These are phyloP conservation scores for Umbellularia californica DNA, from an alignment of 164 flowering plant species.

Conservation along the genomic window DNA sequence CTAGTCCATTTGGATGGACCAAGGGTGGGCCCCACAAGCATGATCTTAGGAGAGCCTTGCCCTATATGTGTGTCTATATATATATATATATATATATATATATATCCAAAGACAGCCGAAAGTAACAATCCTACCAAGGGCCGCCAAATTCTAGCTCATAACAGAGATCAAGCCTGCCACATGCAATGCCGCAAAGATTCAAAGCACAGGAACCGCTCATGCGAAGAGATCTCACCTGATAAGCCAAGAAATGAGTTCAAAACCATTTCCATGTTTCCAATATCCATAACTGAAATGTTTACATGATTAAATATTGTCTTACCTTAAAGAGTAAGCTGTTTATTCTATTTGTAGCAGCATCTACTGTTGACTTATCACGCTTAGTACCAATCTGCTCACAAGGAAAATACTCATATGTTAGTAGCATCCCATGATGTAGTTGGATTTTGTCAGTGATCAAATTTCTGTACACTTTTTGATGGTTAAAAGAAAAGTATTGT, in stretches of 20 bases:
- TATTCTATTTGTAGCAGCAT: conserved; percentile 63
- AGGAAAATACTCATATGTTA: too few species aligned
- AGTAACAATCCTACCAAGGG: conserved; percentile 57
- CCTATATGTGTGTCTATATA: not conserved
- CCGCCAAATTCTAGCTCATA: conserved; percentile 86
- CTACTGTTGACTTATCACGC: conserved; percentile 72
- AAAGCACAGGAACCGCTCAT: conserved; percentile 97
- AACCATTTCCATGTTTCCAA: too few species aligned
- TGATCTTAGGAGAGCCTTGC: too few species aligned
- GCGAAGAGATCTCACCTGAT: conserved; percentile 76
- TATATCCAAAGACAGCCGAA: too few species aligned
- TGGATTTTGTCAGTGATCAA: too few species aligned
- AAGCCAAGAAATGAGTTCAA: not conserved
- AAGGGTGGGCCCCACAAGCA: too few species aligned
- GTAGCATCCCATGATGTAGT: too few species aligned
- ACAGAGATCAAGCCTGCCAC: conserved; percentile 84
- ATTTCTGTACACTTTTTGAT: too few species aligned
- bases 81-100: too few species aligned
- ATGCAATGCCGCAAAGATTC: conserved; percentile 87
- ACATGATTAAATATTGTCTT: not conserved
- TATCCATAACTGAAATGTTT: too few species aligned
- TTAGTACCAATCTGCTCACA: conserved; percentile 68
- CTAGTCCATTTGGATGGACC: too few species aligned
- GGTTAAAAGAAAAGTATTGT: too few species aligned
- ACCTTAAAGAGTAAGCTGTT: conserved; percentile 82